Base-by-base conservation (phyloP, 306 rosid species). In the Trifolium subterraneum region DNA sequence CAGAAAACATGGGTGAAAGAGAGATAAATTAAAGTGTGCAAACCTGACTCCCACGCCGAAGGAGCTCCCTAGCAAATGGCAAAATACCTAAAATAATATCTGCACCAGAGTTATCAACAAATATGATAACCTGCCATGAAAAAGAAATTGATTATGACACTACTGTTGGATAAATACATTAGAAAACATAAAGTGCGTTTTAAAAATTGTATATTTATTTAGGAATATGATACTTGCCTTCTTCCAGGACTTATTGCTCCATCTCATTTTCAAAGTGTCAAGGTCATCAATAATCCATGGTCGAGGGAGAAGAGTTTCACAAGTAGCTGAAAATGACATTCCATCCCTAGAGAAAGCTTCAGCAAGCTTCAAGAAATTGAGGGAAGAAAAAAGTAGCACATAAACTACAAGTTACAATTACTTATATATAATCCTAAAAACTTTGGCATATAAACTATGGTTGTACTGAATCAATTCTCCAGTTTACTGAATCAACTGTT, bases 91-190 rank as follows among this genome's bases (percentile, higher is more conserved):
- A 87, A 80, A 94, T 86, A 27, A 94, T 81, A 85, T 94, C 98
- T 8, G 97, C 98, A 77, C 98, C 98, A 44, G 98, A 94, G 84
- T 94, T 94, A 82, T 91, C 98, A 47, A 94, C 97, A 90, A 94
- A 94, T 77, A 94, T 94, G 82, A 94, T 77, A 74, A 81, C 97
- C 98, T 94, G 87, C 50, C 19, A 77, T 35, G 29, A 50, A 68
- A 85, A 51, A 19, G 67, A 16, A 77, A 70, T 7, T 63, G 23
- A 69, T 86, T 60, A 84, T 56, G 48, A 68, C 71, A 73, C 54
- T 61, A 67, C 45, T 60, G 38, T 25, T 68, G 38, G 35, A 36
- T 8, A 36, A 70, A 55, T 16, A 78, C 35, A 1, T 36, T 75
- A 74, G 50, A 67, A 66, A 35, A 68, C 16, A 63, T 63, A 70